phyloP scores from a whole-genome alignment of 805 yeast genomes.

The Sugiyamaella boreocaroliniensis region DNA sequence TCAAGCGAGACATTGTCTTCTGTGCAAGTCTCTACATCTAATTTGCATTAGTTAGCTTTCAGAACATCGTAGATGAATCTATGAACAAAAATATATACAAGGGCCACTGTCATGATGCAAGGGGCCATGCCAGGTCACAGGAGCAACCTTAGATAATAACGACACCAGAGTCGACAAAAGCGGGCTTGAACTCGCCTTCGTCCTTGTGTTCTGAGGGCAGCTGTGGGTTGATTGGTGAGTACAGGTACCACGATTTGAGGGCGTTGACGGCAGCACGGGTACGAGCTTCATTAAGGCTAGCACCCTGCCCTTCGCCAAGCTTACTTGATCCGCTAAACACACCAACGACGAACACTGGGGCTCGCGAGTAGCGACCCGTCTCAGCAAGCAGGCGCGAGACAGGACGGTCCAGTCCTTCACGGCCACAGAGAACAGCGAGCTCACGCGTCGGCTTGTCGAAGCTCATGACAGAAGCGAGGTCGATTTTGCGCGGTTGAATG shows the following conservation, averaged over 20 bases:
- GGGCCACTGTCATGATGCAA: not conserved
- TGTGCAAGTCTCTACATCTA: slow-evolving; percentile 89
- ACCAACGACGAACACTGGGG: slow-evolving; percentile 87
- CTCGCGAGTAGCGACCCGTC: slow-evolving; percentile 79
- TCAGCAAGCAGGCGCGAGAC: slow-evolving; percentile 81
- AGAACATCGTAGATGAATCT: not conserved
- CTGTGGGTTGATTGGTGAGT: slow-evolving; percentile 63
- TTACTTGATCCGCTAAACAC: slow-evolving; percentile 77
- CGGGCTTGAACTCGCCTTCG: slow-evolving; percentile 16
- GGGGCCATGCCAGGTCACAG: not conserved
- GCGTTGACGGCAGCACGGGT: slow-evolving; percentile 89
- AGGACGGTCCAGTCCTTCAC: slow-evolving; percentile 69
- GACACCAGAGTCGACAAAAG: slow-evolving; percentile 28
- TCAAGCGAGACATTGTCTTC: slow-evolving; percentile 94
- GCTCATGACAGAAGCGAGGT: slow-evolving; percentile 64
- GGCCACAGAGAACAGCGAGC: slow-evolving; percentile 65
- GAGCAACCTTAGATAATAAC: slow-evolving; percentile 25
- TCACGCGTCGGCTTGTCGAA: slow-evolving; percentile 85
- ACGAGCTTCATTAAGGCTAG: slow-evolving; percentile 84
- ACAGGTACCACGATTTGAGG: slow-evolving; percentile 84
- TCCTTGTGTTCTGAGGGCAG: slow-evolving; percentile 51
- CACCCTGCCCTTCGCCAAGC: slow-evolving; percentile 91
- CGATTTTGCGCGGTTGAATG: slow-evolving; percentile 68
- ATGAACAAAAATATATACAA: slow-evolving; percentile 1
- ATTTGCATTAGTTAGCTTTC: not conserved